These are phyloP conservation scores for Paramecium primaurelia DNA, from an alignment of 73 alveolate species.

Conservation along the genomic window DNA sequence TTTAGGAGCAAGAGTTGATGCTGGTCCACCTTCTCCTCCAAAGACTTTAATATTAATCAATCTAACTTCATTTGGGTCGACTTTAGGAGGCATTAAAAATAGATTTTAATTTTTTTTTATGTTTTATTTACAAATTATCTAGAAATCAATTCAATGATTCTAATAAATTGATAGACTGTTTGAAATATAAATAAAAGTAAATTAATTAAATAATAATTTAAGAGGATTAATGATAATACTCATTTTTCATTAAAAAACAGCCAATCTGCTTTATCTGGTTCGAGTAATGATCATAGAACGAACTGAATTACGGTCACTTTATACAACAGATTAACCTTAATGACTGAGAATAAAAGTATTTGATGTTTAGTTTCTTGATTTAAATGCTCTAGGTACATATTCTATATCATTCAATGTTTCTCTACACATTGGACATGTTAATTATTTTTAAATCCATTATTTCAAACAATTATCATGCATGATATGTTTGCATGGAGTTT, in stretches of 20 bases:
- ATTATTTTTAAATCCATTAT: neutral
- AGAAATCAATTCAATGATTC: neutral
- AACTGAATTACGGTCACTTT: neutral
- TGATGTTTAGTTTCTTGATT: neutral
- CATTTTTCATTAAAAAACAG: neutral
- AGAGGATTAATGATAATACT: neutral
- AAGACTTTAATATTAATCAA: conserved; percentile 58
- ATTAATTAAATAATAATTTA: neutral
- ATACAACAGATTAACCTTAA: neutral
- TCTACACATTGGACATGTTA: neutral
- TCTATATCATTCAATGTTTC: neutral
- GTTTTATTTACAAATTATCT: neutral
- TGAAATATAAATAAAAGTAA: neutral
- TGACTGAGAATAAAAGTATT: neutral
- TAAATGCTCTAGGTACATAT: neutral
- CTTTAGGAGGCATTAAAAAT: conserved; percentile 65
- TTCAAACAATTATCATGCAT: conserved; percentile 20
- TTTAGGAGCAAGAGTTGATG: conserved; percentile 71
- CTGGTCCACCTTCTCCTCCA: conserved; percentile 69
- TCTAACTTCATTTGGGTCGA: conserved; percentile 66
- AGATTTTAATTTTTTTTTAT: conserved; percentile 33
- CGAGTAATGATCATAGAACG: neutral
- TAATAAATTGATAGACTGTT: neutral
- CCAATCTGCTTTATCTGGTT: neutral
- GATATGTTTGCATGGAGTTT: conserved; percentile 15